Percentiles rank a stretch among this genome's conserved stretches.
Evolutionary conservation across 2,329 filamentous ascomycete species (phyloP).

Genomic region (Sclerotinia nivalis): DNA sequence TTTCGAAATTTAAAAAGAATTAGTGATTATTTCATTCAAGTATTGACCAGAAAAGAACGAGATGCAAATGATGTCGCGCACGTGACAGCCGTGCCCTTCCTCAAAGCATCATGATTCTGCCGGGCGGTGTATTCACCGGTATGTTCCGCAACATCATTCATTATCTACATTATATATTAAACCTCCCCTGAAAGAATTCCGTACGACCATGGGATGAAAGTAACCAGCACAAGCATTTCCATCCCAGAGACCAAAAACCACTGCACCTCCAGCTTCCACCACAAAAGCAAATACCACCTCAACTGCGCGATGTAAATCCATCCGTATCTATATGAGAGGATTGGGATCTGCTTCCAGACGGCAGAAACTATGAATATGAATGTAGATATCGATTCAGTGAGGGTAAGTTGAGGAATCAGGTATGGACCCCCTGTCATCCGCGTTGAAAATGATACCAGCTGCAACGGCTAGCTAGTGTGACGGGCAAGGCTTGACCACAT

Average conservation of each 20-base stretch:
- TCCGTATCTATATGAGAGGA: too few relatives aligned
- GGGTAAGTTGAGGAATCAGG: constrained; percentile 46
- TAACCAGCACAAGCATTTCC: neutral
- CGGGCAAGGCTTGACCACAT: constrained; percentile 75
- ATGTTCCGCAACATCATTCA: neutral
- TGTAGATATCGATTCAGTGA: constrained; percentile 78
- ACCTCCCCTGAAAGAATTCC: neutral
- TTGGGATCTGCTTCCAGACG: too few relatives aligned
- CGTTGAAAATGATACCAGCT: neutral
- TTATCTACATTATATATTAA: neutral
- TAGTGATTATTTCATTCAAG: neutral
- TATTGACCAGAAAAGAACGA: neutral
- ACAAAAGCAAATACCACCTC: constrained; percentile 44
- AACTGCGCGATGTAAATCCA: too few relatives aligned
- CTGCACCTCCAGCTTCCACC: neutral
- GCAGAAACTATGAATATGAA: too few relatives aligned
- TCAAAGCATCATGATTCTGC: constrained; percentile 7
- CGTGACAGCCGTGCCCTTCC: too few relatives aligned
- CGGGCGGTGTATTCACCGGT: constrained; percentile 7
- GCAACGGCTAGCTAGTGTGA: constrained; percentile 40
- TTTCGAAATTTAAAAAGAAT: neutral
- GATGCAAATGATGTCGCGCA: neutral
- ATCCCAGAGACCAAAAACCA: neutral
- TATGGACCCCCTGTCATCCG: constrained; percentile 9
- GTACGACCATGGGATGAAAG: neutral